Evolutionary conservation across 2,329 filamentous ascomycete genomes (phyloP), one percentile per base, ranked within the genome.

Genomic region (Ceratocystis smalleyi): DNA sequence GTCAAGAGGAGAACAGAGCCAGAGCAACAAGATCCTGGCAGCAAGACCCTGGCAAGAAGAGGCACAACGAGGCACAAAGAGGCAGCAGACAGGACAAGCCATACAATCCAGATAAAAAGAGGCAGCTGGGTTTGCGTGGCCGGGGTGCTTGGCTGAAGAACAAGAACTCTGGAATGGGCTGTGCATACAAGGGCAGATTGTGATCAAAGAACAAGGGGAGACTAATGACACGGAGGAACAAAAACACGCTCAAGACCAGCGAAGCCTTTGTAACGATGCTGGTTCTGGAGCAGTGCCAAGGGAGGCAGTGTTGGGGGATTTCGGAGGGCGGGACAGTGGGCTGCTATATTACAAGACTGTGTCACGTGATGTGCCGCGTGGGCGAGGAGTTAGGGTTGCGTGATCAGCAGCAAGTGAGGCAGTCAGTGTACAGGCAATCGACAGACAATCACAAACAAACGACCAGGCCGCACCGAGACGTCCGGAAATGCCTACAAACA

Each of bases 171-270:
- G 51, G 43, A 19, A 43, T 43, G 35, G 57, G 57, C 57, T 59
- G 57, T 59, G 57, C 57, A 59, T 40, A 35, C 30, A 27, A 55
- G 51, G 51, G 51, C 51, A 55, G 51, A 32, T 55, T 55, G 27
- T 55, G 51, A 30, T 55, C 32, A 40, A 22, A 43, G 57, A 60
- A 15, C 57, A 60, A 15, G 32, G 30, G 57, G 57, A 60, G 22
- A 32, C 40, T 43, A 40, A 60, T 60, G 32, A 60, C 57, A 43
- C 27, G 57, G 57, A 60, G 57, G 57, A 60, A 15, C 55, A 32
- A 59, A 35, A 43, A 35, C 55, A 35, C 55, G n/a, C 55, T 35
- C 55, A 32, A 59, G 49, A 54, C 49, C 49, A 54, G 22, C 51
- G 15, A 60, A 43, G 2, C 17, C n/a, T n/a, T n/a, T 40, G 17